Percentiles rank a stretch among this genome's conserved stretches.
These are phyloP conservation scores for Ophiosphaerella narmari DNA, from an alignment of 2,329 filamentous ascomycete genomes.

Conservation along the genomic window DNA sequence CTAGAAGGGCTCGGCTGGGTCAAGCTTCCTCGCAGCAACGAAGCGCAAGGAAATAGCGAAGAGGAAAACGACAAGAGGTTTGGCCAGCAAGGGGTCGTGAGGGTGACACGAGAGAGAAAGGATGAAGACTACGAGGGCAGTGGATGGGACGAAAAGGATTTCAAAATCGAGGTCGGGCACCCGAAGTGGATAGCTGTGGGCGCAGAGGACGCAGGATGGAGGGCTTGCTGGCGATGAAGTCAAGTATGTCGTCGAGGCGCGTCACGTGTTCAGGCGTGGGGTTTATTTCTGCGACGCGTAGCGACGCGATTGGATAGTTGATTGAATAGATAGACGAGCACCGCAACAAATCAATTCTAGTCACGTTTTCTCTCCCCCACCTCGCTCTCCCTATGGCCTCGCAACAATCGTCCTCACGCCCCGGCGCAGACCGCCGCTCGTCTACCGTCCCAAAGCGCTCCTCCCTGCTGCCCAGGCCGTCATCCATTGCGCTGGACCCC, in stretches of 20 bases:
- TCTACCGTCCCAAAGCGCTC: slow-evolving; percentile 42
- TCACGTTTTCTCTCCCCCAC: neutral
- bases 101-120: neutral
- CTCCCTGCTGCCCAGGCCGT: slow-evolving; percentile 46
- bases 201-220: neutral
- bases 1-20: neutral
- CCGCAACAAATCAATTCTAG: neutral
- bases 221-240: neutral
- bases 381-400: slow-evolving; percentile 21
- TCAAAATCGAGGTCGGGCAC: neutral
- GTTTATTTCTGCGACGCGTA: too few species aligned
- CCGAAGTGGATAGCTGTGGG: neutral
- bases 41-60: neutral
- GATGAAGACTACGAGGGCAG: neutral
- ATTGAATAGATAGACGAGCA: neutral
- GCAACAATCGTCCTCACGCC: slow-evolving; percentile 22
- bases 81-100: neutral
- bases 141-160: neutral
- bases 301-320: too few species aligned
- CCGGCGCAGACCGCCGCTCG: slow-evolving; percentile 30
- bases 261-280: neutral
- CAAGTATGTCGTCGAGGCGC: neutral
- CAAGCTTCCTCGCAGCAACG: neutral
- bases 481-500: slow-evolving; percentile 49
- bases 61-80: too few species aligned